Conservation (phyloP, 108 stramenopile genomes). For the Cyclotella atomus region DNA sequence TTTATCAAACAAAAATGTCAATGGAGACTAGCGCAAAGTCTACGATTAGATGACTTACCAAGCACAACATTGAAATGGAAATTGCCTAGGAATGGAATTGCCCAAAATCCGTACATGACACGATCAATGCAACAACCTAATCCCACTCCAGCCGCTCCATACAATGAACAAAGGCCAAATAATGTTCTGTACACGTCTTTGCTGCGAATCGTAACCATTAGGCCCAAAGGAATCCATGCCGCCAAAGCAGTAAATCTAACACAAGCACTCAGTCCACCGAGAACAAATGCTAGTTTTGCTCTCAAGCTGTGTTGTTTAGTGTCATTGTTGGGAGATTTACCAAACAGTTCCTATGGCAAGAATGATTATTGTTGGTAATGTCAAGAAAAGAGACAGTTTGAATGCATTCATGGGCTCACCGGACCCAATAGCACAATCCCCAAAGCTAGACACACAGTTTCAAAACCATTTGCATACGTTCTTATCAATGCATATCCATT, state of each 20-base stretch:
- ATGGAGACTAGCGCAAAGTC: too few relatives aligned
- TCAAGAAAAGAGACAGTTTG: too few relatives aligned
- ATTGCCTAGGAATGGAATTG: constrained; percentile 81
- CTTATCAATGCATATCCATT: constrained; percentile 80
- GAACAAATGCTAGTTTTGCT: constrained; percentile 66
- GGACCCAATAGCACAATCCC: constrained; percentile 66
- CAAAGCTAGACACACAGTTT: constrained; percentile 58
- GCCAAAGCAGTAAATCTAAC: constrained; percentile 84
- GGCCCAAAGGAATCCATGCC: constrained; percentile 79
- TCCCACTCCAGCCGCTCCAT: constrained; percentile 62
- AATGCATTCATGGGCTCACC: constrained; percentile 19
- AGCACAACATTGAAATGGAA: constrained; percentile 87
- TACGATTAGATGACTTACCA: too few relatives aligned
- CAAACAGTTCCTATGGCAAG: constrained; percentile 15
- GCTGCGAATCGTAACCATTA: constrained; percentile 60
- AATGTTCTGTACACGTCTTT: constrained; percentile 14
- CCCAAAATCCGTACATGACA: constrained; percentile 82
- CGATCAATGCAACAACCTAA: constrained; percentile 69
- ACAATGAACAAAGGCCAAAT: constrained; percentile 56
- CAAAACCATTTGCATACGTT: constrained; percentile 83
- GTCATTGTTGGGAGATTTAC: neutral
- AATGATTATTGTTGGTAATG: too few relatives aligned
- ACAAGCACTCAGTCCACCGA: constrained; percentile 80
- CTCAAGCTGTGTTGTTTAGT: constrained; percentile 13
- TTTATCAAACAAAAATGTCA: constrained; percentile 64